phyloP scores from a whole-genome alignment of 768 basidiomycete genomes.

The Kwoniella mangroviensis region DNA sequence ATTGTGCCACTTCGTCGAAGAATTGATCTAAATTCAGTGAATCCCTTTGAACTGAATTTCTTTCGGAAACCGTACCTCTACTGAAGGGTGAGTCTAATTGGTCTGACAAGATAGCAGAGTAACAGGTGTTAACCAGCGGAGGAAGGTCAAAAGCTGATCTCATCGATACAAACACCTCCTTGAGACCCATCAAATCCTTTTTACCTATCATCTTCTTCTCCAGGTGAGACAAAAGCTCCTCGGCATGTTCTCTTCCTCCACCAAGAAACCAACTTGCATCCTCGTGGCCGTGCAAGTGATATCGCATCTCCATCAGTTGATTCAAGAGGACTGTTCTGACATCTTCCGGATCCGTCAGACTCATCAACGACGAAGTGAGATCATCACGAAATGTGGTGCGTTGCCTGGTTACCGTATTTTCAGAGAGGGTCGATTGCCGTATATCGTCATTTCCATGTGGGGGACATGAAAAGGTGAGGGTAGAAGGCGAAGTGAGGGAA shows the following conservation, averaged over 20 bases:
- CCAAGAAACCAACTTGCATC: slow-evolving; percentile 40
- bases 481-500: slow-evolving; percentile 8
- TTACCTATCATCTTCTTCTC: slow-evolving; percentile 34
- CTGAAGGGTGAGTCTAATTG: background rate
- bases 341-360: slow-evolving; percentile 25
- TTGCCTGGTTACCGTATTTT: background rate
- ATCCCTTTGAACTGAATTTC: background rate
- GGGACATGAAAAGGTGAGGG: slow-evolving; percentile 1
- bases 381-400: slow-evolving; percentile 14
- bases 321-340: slow-evolving; percentile 30
- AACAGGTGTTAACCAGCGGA: background rate
- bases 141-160: slow-evolving; percentile 26
- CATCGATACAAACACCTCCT: slow-evolving; percentile 29
- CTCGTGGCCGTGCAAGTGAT: slow-evolving; percentile 18
- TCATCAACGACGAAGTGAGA: slow-evolving; percentile 34
- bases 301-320: slow-evolving; percentile 29
- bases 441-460: background rate
- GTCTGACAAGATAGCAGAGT: background rate
- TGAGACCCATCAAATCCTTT: slow-evolving; percentile 37
- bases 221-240: slow-evolving; percentile 18
- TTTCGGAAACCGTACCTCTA: background rate
- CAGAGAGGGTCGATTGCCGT: background rate
- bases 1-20: slow-evolving; percentile 25
- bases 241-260: slow-evolving; percentile 22
- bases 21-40: slow-evolving; percentile 38